Conservation (phyloP, 805 yeast species). For the Candida nonsorbophila region DNA sequence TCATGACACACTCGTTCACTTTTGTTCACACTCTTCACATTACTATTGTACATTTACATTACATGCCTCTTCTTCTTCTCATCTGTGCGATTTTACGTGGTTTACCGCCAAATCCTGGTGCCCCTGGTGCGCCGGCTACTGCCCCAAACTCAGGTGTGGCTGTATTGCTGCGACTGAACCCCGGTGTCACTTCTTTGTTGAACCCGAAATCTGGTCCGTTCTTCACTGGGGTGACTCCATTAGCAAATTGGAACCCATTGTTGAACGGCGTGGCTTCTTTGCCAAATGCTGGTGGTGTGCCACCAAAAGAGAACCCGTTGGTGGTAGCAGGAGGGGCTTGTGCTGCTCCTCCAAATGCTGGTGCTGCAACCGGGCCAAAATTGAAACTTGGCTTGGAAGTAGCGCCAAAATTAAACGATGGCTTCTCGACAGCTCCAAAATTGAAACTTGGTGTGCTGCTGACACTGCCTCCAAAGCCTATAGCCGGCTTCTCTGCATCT, state of each 20-base stretch:
- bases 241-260: conserved; percentile 4
- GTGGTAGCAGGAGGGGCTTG: conserved; percentile 30
- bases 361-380: conserved; percentile 5
- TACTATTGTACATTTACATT: too few species aligned
- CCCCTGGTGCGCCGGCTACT: conserved; percentile 1
- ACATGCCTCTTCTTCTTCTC: conserved; percentile 24
- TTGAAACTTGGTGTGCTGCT: neutral
- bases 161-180: conserved; percentile 5
- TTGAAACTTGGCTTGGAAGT: conserved; percentile 8
- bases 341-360: conserved; percentile 15
- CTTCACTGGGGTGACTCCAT: conserved; percentile 10
- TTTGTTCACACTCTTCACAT: too few species aligned
- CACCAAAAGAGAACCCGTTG: conserved; percentile 3
- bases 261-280: neutral
- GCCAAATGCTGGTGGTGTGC: conserved; percentile 3
- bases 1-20: too few species aligned
- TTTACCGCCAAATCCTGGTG: conserved; percentile 1
- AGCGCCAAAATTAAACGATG: conserved; percentile 9
- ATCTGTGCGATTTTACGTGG: conserved; percentile 26
- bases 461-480: conserved; percentile 4
- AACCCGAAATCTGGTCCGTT: conserved; percentile 3
- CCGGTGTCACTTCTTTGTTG: conserved; percentile 4
- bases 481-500: conserved; percentile 3
- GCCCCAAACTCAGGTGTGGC: conserved; percentile 6
- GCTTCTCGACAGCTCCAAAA: conserved; percentile 3